Evolutionary conservation across 2,329 filamentous ascomycete genomes (phyloP).

Genomic region (Westerdykella ornata): DNA sequence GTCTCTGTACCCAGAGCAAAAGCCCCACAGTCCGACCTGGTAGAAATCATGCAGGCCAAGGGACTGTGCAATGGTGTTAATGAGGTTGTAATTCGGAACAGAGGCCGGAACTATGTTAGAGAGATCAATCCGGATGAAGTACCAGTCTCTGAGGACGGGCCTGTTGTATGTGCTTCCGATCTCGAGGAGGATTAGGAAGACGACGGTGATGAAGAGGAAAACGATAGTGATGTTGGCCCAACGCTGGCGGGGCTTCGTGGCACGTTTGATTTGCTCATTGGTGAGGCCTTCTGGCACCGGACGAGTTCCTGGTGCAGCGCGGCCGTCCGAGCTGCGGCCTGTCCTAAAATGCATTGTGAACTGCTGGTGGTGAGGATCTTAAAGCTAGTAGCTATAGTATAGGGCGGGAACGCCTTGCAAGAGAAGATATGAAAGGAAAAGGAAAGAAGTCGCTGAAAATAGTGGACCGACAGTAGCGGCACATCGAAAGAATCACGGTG

Average conservation of each 20-base stretch:
- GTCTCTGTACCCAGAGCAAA: conserved; percentile 76
- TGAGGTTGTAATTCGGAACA: conserved; percentile 64
- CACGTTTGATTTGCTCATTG: conserved; percentile 34
- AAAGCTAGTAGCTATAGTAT: no score
- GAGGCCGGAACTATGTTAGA: conserved; percentile 70
- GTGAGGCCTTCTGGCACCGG: conserved; percentile 17
- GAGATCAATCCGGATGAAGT: conserved; percentile 79
- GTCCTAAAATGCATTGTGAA: conserved; percentile 18
- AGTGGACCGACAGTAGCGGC: no score
- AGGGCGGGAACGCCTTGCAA: no score
- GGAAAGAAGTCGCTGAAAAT: no score
- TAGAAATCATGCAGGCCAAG: conserved; percentile 92
- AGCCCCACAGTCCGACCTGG: conserved; percentile 85
- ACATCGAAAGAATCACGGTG: no score
- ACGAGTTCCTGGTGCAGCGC: not conserved
- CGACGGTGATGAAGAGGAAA: conserved; percentile 65
- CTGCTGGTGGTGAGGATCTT: conserved; percentile 5
- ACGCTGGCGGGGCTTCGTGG: conserved; percentile 47
- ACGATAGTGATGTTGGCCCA: conserved; percentile 60
- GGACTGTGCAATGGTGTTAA: conserved; percentile 81
- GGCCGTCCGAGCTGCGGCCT: no score
- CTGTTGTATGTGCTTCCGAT: conserved; percentile 66
- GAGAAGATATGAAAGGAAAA: no score
- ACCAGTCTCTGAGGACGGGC: conserved; percentile 60
- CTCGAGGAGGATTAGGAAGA: conserved; percentile 75